Conservation (phyloP, 208 protist species). For the Strigomonas culicis region DNA sequence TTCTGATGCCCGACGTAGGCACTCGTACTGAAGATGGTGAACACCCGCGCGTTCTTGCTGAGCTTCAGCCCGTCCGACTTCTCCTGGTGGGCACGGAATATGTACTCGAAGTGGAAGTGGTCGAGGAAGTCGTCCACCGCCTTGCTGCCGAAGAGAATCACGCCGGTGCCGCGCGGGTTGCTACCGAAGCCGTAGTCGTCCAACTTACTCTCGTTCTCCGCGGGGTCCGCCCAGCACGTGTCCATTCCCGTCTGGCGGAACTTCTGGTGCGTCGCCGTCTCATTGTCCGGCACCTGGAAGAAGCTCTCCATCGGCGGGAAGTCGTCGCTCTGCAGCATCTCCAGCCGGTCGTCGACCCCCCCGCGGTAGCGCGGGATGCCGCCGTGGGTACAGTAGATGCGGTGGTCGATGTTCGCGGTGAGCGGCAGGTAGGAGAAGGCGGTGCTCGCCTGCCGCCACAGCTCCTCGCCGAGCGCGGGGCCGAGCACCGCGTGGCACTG, state of each 20-base stretch:
- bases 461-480: slow-evolving; percentile 70
- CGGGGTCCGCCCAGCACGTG: slow-evolving; percentile 90
- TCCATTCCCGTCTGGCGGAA: slow-evolving; percentile 84
- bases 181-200: slow-evolving; percentile 84
- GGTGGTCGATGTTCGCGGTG: slow-evolving; percentile 89
- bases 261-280: slow-evolving; percentile 55
- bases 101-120: slow-evolving; percentile 85
- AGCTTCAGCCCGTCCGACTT: slow-evolving; percentile 91
- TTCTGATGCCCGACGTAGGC: slow-evolving; percentile 92
- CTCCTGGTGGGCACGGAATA: slow-evolving; percentile 93
- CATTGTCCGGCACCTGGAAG: slow-evolving; percentile 72
- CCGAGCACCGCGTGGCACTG: slow-evolving; percentile 88
- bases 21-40: slow-evolving; percentile 93
- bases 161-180: slow-evolving; percentile 82
- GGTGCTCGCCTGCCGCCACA: slow-evolving; percentile 84
- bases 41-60: slow-evolving; percentile 84
- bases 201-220: slow-evolving; percentile 74
- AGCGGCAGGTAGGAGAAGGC: slow-evolving; percentile 88
- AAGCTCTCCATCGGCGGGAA: slow-evolving; percentile 84
- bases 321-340: slow-evolving; percentile 53
- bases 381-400: slow-evolving; percentile 94
- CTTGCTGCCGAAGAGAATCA: slow-evolving; percentile 80
- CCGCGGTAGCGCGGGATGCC: slow-evolving; percentile 88
- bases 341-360: slow-evolving; percentile 75
- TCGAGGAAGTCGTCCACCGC: slow-evolving; percentile 89